phyloP scores from a whole-genome alignment of 2,329 filamentous ascomycete species.

The Phaeosphaeriaceae sp. region DNA sequence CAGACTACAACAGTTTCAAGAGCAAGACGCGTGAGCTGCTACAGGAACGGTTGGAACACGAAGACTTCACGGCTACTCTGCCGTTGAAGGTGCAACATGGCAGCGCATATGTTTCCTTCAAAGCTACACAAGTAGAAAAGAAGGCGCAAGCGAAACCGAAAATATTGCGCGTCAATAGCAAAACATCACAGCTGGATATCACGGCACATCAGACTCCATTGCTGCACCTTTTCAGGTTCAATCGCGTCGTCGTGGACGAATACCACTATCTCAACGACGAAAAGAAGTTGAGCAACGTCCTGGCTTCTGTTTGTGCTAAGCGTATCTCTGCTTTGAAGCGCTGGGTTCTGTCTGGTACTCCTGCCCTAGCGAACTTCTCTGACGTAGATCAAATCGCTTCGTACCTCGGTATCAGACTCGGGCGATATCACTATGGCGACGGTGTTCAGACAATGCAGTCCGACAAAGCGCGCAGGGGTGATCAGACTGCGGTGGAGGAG shows the following conservation, averaged over 20 bases:
- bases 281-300: conserved; percentile 37
- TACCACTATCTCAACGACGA: conserved; percentile 62
- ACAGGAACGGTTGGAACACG: conserved; percentile 35
- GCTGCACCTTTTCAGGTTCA: conserved; percentile 67
- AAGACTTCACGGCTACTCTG: conserved; percentile 46
- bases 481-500: conserved; percentile 56
- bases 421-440: conserved; percentile 59
- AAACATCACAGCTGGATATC: background rate
- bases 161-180: background rate
- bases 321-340: conserved; percentile 59
- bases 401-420: conserved; percentile 63
- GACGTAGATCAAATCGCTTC: conserved; percentile 66
- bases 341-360: conserved; percentile 71
- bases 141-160: conserved; percentile 10
- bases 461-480: conserved; percentile 46
- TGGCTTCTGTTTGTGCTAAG: conserved; percentile 49
- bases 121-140: conserved; percentile 8
- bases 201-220: conserved; percentile 33
- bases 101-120: conserved; percentile 37
- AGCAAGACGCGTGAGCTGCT: conserved; percentile 27
- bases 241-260: conserved; percentile 69
- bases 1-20: conserved; percentile 41
- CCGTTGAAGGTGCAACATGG: conserved; percentile 50
- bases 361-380: conserved; percentile 63
- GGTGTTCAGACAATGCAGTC: conserved; percentile 55